Percentiles rank a stretch among this genome's conserved stretches.
phyloP scores from a whole-genome alignment of 306 rosid species.

The Castanea crenata region DNA sequence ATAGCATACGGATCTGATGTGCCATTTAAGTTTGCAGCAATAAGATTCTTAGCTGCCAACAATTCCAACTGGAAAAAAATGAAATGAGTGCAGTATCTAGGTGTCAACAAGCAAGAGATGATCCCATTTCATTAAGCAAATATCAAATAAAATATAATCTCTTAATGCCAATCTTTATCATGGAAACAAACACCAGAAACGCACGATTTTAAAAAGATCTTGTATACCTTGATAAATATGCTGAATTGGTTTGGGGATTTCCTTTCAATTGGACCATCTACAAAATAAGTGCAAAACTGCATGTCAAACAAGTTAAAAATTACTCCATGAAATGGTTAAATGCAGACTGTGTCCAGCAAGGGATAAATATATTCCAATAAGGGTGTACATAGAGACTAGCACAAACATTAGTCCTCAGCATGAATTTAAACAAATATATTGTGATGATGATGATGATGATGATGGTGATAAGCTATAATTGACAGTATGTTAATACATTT shows the following conservation, averaged over 20 bases:
- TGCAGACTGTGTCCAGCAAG: background rate
- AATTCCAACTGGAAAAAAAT: conserved; percentile 73
- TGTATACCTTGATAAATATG: conserved; percentile 75
- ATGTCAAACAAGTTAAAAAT: conserved; percentile 75
- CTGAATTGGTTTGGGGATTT: conserved; percentile 61
- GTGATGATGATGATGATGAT: too few relatives aligned
- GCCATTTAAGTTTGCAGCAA: conserved; percentile 96
- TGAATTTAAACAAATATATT: background rate
- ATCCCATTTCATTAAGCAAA: conserved; percentile 13
- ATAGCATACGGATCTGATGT: conserved; percentile 96
- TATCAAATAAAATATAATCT: background rate
- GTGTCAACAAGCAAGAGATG: conserved; percentile 14
- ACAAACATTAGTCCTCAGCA: background rate
- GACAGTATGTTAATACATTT: too few relatives aligned
- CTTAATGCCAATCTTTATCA: conserved; percentile 7
- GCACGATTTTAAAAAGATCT: conserved; percentile 19
- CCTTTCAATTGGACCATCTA: conserved; percentile 61
- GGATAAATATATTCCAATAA: background rate
- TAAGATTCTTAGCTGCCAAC: conserved; percentile 92
- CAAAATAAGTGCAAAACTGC: conserved; percentile 88
- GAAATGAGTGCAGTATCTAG: background rate
- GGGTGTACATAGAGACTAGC: background rate
- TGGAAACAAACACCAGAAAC: conserved; percentile 2
- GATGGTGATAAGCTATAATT: too few relatives aligned
- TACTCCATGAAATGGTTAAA: conserved; percentile 36